These are phyloP conservation scores for Pseudogymnoascus sp. DNA, from an alignment of 2,329 filamentous ascomycete species.

Conservation along the genomic window DNA sequence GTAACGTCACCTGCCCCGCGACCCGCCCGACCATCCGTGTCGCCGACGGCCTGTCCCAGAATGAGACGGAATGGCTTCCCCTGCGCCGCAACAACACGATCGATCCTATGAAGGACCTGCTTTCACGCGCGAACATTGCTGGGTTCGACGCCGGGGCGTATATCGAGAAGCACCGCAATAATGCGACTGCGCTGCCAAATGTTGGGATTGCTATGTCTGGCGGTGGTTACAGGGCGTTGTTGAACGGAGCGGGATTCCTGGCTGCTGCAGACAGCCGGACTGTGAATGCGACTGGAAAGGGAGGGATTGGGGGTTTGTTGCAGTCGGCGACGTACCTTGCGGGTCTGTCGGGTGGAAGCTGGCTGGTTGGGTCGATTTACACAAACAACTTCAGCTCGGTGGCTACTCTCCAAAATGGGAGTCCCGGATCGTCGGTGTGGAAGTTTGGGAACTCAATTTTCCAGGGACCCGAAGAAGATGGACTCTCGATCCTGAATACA, in stretches of 20 bases:
- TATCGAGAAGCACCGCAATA: conserved; percentile 51
- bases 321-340: conserved; percentile 75
- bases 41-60: conserved; percentile 53
- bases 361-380: conserved; percentile 76
- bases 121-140: conserved; percentile 64
- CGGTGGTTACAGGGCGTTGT: conserved; percentile 78
- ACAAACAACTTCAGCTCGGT: conserved; percentile 72
- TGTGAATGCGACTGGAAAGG: conserved; percentile 47
- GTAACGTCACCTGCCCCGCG: conserved; percentile 59
- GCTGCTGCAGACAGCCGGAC: conserved; percentile 74
- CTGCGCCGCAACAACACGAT: conserved; percentile 66
- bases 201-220: conserved; percentile 74
- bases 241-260: conserved; percentile 73
- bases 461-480: conserved; percentile 44
- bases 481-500: conserved; percentile 46
- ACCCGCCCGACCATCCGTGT: conserved; percentile 60
- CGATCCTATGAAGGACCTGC: conserved; percentile 64
- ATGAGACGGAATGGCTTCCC: conserved; percentile 68
- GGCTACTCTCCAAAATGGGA: conserved; percentile 43
- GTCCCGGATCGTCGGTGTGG: conserved; percentile 44
- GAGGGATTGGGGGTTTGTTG: conserved; percentile 71
- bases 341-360: conserved; percentile 74
- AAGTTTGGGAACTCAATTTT: conserved; percentile 56
- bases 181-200: conserved; percentile 53
- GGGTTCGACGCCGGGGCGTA: conserved; percentile 70